Evolutionary conservation across 306 rosid genomes (phyloP), one percentile per base, ranked within the genome.

Genomic region (Betula pendula): DNA sequence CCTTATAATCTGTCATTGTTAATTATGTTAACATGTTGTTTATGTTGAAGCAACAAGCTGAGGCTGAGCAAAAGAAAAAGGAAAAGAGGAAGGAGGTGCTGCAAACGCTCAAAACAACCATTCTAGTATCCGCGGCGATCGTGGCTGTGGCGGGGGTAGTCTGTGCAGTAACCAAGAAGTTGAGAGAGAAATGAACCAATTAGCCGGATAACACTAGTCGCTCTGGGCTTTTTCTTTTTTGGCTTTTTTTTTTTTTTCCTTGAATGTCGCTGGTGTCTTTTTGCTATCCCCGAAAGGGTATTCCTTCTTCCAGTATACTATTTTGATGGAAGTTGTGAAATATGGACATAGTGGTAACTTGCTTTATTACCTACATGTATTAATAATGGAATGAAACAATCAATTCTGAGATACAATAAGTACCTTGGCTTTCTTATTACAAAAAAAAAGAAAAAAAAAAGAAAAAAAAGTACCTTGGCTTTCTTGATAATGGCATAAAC

Each of bases 91-190:
- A 76, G 80, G 79, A 84, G 2, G 35, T 83, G 0, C 38, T 75
- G 72, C 85, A 86, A 56, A 71, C 87, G 58, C 48, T 89, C 31
- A 89, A 91, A 77, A 87, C 83, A 33, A 79, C 91, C 14, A 59
- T 91, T 63, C 77, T 91, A 45, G 75, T 89, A 52, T 89, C 94
- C 27, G 84, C 84, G 40, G 76, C 88, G 76, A 51, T 83, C 24
- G 92, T 90, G 70, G 94, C 89, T 62, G 49, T 87, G 75, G 86
- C 77, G 2, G 94, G 90, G 63, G 90, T 81, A 1, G 83, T 86
- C 65, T 79, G 86, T 44, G 90, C 87, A 70, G 66, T 91, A 31
- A 60, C 90, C 81, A 87, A 89, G 82, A 91, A 89, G 66, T 70
- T 87, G 60, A 88, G 76, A 49, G 89, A 89, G 85, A 90, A 87